Base-by-base conservation (phyloP, 306 rosid species). In the Lotus japonicus region DNA sequence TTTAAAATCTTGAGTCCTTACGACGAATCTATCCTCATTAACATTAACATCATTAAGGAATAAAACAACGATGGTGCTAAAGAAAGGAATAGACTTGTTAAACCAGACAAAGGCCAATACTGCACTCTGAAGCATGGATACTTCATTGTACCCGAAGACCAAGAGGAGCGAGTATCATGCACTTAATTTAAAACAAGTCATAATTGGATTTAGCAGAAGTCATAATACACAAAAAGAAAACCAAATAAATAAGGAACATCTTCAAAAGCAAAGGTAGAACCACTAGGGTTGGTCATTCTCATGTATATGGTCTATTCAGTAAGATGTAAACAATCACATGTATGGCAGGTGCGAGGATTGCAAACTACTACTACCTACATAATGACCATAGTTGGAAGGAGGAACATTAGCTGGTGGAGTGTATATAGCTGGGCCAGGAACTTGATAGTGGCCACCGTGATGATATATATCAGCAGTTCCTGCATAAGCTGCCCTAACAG, bases 301-400 rank as follows among this genome's bases (percentile, higher is more conserved):
- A 56, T 61, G 72, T 42, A 67, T 75, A 4, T 5, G 11, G 63
- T 74, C 66, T 56, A 67, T 56, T 44, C 64, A 18, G 42, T 19
- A 26, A 71, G 17, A 53, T 52, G 56, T 23, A 33, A 38, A 38
- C 16, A 43, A 11, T 82, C 79, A 89, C 83, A 84, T 84, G 52
- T 82, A 84, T 18, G 87, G 90, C 51, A 77, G 85, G 71, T 81
- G 82, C 7, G 84, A 74, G 64, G 92, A 57, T 64, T 79, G 96
- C 72, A 89, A 63, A 64, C 86, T 72, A 38, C 86, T 72, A 38
- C 82, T 62, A 68, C 84, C 83, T 6, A 78, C 11, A 53, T 89
- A 87, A 60, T 81, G 72, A 28, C 88, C 82, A 15, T 82, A 84
- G 54, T 67, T 81, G 41, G 87, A 44, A 28, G 94, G 73, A 45